Base-by-base conservation (phyloP, 371 early-diverging fungal genomes). In the Lichtheimia hyalospora region DNA sequence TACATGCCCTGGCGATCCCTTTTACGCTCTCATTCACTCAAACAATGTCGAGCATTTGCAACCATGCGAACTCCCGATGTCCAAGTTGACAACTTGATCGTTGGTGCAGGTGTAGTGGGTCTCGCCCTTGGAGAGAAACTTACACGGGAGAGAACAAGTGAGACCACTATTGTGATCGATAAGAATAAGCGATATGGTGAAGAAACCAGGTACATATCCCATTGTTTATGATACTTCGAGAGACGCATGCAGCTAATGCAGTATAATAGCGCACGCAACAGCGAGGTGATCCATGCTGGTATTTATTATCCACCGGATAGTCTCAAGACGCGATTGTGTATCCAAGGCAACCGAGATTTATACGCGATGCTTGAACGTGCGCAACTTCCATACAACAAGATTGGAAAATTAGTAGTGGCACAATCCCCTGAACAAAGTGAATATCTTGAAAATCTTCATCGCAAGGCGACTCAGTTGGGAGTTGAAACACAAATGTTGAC, bases 271-370 rank as follows among this genome's bases (percentile, higher is more conserved):
- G 88, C 95, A n/a, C 76, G 96, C 18, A 95, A 95, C 78, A 92
- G 92, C 61, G 92, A 94, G 63, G 94, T 95, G 12, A 95, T 95
- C 63, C 96, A 95, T 64, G 94, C 92, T 7, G 96, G 96, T 0
- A 75, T 95, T 8, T 94, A 95, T 74, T 95, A 95, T 54, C 92
- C 94, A 2, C 62, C 61, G 12, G 75, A 85, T 55, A 91, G 90
- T 52, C 71, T 95, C 40, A 94, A 93, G 63, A 92, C 93, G 3
- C 61, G 58, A 34, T 75, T 95, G 8, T 95, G 96, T 66, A 88
- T 94, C 34, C 77, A 84, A 7, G 96, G 96, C 43, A 91, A 87
- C 34, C 60, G 72, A 0, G 64, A 86, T 57, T 66, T 95, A 15
- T 95, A 95, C 62, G 75, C 75, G 2, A 73, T 89, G 20, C 84